Evolutionary conservation across 768 basidiomycete genomes (phyloP).

Genomic region (Suillus sp.): DNA sequence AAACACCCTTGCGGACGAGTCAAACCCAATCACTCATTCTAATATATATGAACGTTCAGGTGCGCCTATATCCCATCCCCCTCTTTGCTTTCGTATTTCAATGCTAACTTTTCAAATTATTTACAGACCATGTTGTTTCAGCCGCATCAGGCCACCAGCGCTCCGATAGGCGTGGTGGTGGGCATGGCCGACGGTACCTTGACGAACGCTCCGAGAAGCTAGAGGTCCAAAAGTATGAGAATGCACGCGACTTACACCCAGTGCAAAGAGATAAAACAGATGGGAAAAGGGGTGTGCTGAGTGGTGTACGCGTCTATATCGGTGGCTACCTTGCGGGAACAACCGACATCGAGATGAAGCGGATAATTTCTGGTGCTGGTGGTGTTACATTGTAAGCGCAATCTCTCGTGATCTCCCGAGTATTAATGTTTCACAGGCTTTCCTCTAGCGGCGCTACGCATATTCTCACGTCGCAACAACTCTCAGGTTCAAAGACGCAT

Average conservation of each 20-base stretch:
- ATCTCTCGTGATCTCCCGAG: background rate
- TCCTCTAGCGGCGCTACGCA: constrained; percentile 71
- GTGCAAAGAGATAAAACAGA: constrained; percentile 4
- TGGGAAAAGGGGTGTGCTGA: constrained; percentile 30
- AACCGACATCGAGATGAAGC: constrained; percentile 81
- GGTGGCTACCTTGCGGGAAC: constrained; percentile 69
- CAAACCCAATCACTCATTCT: constrained; percentile 81
- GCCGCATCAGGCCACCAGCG: constrained; percentile 72
- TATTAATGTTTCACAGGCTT: constrained; percentile 38
- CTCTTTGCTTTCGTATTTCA: background rate
- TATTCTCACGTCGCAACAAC: constrained; percentile 70
- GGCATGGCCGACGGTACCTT: constrained; percentile 40
- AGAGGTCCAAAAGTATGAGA: constrained; percentile 27
- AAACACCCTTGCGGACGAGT: constrained; percentile 57
- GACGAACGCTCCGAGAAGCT: constrained; percentile 52
- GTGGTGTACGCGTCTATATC: constrained; percentile 62
- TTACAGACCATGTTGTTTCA: constrained; percentile 59
- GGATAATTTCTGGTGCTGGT: constrained; percentile 64
- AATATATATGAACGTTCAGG: constrained; percentile 64
- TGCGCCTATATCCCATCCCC: constrained; percentile 27
- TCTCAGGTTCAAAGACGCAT: constrained; percentile 74
- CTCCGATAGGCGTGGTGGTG: constrained; percentile 43
- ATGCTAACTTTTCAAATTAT: background rate
- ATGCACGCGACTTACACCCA: constrained; percentile 12
- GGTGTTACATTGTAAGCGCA: constrained; percentile 62